These are phyloP conservation scores for Fistulinella staudtii DNA, from an alignment of 1,284 basidiomycete genomes.

Conservation along the genomic window DNA sequence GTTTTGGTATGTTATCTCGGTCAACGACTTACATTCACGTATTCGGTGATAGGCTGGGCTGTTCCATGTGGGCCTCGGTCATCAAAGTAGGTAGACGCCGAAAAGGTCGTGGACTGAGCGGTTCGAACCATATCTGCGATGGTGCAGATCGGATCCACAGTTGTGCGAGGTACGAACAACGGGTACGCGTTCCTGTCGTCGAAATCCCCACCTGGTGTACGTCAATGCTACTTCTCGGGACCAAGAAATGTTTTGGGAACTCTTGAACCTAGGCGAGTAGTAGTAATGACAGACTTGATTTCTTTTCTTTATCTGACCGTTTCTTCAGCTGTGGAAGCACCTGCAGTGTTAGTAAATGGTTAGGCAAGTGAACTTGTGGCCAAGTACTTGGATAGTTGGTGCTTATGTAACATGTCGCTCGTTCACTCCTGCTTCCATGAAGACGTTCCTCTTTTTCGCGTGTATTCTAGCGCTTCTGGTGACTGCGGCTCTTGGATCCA, in stretches of 20 bases:
- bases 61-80: conserved; percentile 64
- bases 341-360: too few relatives aligned
- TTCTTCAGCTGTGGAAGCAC: too few relatives aligned
- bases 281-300: too few relatives aligned
- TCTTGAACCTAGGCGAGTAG: too few relatives aligned
- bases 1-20: conserved; percentile 25
- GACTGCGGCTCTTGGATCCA: conserved; percentile 36
- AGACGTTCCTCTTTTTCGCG: conserved; percentile 5
- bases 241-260: too few relatives aligned
- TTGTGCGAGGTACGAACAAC: too few relatives aligned
- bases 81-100: conserved; percentile 65
- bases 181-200: too few relatives aligned
- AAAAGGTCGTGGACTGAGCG: conserved; percentile 60
- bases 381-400: background rate
- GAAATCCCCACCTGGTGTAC: too few relatives aligned
- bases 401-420: conserved; percentile 17
- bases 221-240: too few relatives aligned
- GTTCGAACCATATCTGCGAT: conserved; percentile 36
- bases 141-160: too few relatives aligned
- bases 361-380: background rate
- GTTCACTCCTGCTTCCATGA: conserved; percentile 6
- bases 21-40: conserved; percentile 56
- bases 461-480: conserved; percentile 14
- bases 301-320: too few relatives aligned
- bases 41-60: conserved; percentile 71